A percentile compares a stretch with the other conserved stretches of the same genome.
Conservation (phyloP, 106 monocot genomes). For the Dendrobium huoshanense region DNA sequence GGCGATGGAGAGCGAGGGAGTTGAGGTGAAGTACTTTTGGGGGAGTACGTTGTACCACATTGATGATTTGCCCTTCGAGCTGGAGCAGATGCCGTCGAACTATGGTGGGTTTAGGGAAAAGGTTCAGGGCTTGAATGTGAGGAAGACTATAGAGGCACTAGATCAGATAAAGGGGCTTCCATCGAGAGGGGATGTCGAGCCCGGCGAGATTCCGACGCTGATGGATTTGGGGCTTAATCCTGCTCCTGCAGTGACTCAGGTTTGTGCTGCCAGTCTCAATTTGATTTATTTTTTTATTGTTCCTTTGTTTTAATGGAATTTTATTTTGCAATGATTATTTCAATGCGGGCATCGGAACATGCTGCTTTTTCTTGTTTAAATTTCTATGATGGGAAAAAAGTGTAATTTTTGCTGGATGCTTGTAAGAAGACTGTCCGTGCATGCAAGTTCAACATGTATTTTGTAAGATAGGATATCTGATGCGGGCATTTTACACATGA, state of each 20-base stretch:
- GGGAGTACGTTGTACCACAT: constrained; percentile 92
- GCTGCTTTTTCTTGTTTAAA: background rate
- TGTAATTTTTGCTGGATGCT: background rate
- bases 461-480: too few species aligned
- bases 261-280: constrained; percentile 8
- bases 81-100: constrained; percentile 85
- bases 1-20: constrained; percentile 84
- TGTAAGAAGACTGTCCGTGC: too few species aligned
- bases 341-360: background rate
- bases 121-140: constrained; percentile 55
- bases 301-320: background rate
- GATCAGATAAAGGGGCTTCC: constrained; percentile 90
- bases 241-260: constrained; percentile 33
- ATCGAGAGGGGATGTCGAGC: constrained; percentile 56
- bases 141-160: constrained; percentile 62
- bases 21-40: constrained; percentile 98
- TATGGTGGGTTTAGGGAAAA: constrained; percentile 87
- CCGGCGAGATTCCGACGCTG: constrained; percentile 87
- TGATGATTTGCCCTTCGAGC: constrained; percentile 76
- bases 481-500: too few species aligned
- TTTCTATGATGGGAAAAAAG: background rate
- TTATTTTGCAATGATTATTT: background rate
- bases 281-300: background rate
- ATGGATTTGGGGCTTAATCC: constrained; percentile 73
- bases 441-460: too few species aligned